Evolutionary conservation across 2,329 filamentous ascomycete species (phyloP), one percentile per base, ranked within the genome.

Genomic region (Pseudonectria foliicola): DNA sequence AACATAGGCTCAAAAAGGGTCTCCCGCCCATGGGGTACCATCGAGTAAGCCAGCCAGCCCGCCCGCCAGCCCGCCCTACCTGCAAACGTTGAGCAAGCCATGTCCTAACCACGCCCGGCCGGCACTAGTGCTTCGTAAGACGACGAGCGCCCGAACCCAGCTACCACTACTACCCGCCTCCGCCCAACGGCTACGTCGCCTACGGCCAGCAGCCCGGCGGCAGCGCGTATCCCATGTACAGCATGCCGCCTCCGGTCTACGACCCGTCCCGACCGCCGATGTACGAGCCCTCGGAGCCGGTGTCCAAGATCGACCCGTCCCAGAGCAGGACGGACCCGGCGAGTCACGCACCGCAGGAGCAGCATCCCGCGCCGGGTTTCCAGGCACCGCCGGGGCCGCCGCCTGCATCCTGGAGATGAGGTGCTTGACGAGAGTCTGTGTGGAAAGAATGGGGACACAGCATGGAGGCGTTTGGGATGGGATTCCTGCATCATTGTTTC

Each of bases 1-100:
- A 75, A 55, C 62, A 63, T 29, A 71, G 85, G 30, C 67, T 89
- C 44, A 68, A 65, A 41, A 80, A 78, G 56, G 83, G 83, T 2
- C 64, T 78, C 25, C 65, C 68, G 13, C 80, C 84, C 12, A 60
- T 88, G 25, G 61, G 60, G 42, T 90, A 90, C 54, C 84, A 92
- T 60, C 67, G 80, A 50, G 78, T 82, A 68, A 24, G 73, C 48
- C 31, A 24, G 38, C 32, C 25, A 29, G 24, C 8, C 27, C 27
- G 10, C 13, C 35, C n/a, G n/a, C n/a, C n/a, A n/a, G n/a, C n/a
- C n/a, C n/a, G n/a, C n/a, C n/a, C n/a, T n/a, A n/a, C n/a, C n/a
- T n/a, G n/a, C n/a, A n/a, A n/a, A n/a, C n/a, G n/a, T n/a, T n/a
- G n/a, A n/a, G n/a, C n/a, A n/a, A n/a, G n/a, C 10, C 25, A 38